Conservation (phyloP, 495 filamentous ascomycete genomes). For the Penicillium roqueforti region DNA sequence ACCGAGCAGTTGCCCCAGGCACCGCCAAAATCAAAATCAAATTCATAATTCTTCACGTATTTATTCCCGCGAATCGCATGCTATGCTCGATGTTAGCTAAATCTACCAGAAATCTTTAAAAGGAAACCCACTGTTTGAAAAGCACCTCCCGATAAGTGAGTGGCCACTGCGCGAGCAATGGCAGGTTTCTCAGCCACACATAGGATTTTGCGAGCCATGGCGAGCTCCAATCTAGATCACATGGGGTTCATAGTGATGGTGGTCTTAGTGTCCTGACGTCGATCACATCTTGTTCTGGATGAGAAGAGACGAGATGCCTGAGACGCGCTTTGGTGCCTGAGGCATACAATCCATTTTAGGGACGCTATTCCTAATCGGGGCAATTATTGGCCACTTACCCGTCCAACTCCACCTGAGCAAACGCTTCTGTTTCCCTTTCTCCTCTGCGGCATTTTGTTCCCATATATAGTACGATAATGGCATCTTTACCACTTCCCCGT, state of each 20-base stretch:
- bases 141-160: constrained; percentile 75
- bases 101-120: constrained; percentile 13
- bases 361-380: constrained; percentile 22
- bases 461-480: constrained; percentile 43
- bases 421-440: background rate
- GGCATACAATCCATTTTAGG: constrained; percentile 6
- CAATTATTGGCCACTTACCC: constrained; percentile 10
- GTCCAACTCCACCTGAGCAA: constrained; percentile 4
- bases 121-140: constrained; percentile 59
- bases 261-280: constrained; percentile 7
- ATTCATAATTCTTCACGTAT: constrained; percentile 92
- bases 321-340: constrained; percentile 20
- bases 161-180: constrained; percentile 89
- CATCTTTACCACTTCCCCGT: constrained; percentile 55
- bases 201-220: constrained; percentile 56
- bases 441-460: background rate
- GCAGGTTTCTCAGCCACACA: constrained; percentile 98
- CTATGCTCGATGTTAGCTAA: constrained; percentile 40
- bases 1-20: constrained; percentile 80
- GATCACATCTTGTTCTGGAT: constrained; percentile 10
- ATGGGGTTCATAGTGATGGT: constrained; percentile 10
- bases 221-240: constrained; percentile 8
- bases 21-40: constrained; percentile 77
- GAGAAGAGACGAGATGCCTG: constrained; percentile 8
- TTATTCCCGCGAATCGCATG: constrained; percentile 55